Conservation (phyloP, 2,329 filamentous ascomycete genomes). For the Bipolaris sorokiniana region DNA sequence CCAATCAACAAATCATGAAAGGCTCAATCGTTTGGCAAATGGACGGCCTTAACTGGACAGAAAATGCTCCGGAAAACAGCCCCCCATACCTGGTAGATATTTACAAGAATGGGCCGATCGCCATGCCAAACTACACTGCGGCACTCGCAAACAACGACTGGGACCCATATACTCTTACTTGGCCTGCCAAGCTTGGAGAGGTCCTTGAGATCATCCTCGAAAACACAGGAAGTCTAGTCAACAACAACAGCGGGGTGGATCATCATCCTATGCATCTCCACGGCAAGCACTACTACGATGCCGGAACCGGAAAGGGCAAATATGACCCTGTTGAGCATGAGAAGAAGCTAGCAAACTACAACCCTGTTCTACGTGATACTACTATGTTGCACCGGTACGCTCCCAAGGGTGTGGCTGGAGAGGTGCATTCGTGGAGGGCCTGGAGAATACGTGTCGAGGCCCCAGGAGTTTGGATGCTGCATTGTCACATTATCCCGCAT, state of each 20-base stretch:
- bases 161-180: constrained; percentile 59
- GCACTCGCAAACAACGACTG: constrained; percentile 60
- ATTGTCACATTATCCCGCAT: constrained; percentile 65
- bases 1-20: constrained; percentile 27
- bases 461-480: constrained; percentile 66
- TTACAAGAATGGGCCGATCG: constrained; percentile 55
- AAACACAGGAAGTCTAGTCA: constrained; percentile 37
- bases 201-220: constrained; percentile 61
- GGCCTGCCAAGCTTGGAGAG: constrained; percentile 62
- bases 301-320: constrained; percentile 60
- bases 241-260: constrained; percentile 33
- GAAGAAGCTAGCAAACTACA: constrained; percentile 41
- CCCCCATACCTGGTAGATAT: constrained; percentile 61
- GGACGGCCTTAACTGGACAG: constrained; percentile 32
- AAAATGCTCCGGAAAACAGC: constrained; percentile 14
- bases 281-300: constrained; percentile 61
- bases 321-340: constrained; percentile 61
- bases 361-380: constrained; percentile 54
- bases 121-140: constrained; percentile 59
- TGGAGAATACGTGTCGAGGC: constrained; percentile 63
- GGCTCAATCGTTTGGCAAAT: constrained; percentile 33
- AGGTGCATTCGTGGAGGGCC: constrained; percentile 63
- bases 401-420: constrained; percentile 47
- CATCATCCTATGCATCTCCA: constrained; percentile 63
- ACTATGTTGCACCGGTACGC: constrained; percentile 64